A percentile compares a stretch with the other conserved stretches of the same genome.
Conservation (phyloP, 495 filamentous ascomycete species). For the Aspergillus kassunensis region DNA sequence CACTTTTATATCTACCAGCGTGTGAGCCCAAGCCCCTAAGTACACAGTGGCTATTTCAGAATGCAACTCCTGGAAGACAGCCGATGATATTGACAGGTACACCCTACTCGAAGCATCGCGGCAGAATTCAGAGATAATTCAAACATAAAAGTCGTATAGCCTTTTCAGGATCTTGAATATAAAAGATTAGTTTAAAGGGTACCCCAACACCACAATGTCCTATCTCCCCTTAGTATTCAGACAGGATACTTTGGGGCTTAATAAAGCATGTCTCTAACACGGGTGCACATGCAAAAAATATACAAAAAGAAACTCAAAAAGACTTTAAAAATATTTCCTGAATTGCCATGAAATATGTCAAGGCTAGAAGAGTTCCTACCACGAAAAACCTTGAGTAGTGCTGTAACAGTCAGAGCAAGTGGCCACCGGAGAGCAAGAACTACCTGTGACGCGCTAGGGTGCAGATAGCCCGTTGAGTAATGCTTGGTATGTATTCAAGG, state of each 20-base stretch:
- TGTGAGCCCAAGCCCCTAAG: conserved; percentile 21
- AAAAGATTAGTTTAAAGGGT: conserved; percentile 26
- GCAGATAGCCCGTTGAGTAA: conserved; percentile 18
- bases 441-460: conserved; percentile 22
- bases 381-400: conserved; percentile 18
- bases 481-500: conserved; percentile 26
- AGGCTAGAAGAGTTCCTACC: conserved; percentile 20
- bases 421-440: conserved; percentile 22
- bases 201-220: conserved; percentile 19
- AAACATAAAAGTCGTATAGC: conserved; percentile 12
- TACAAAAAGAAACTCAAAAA: conserved; percentile 21
- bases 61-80: conserved; percentile 19
- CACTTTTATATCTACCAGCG: conserved; percentile 25
- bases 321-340: conserved; percentile 27
- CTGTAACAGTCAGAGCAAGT: conserved; percentile 20
- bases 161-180: conserved; percentile 9
- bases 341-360: conserved; percentile 18
- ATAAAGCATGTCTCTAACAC: conserved; percentile 20
- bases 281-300: conserved; percentile 31
- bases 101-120: conserved; percentile 25
- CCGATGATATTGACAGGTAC: conserved; percentile 25
- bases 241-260: conserved; percentile 12
- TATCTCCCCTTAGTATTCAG: conserved; percentile 23
- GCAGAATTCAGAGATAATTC: conserved; percentile 18
- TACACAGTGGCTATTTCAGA: conserved; percentile 23